Conservation (phyloP, 2,329 filamentous ascomycete species). For the Phaeosphaeriaceae sp. region DNA sequence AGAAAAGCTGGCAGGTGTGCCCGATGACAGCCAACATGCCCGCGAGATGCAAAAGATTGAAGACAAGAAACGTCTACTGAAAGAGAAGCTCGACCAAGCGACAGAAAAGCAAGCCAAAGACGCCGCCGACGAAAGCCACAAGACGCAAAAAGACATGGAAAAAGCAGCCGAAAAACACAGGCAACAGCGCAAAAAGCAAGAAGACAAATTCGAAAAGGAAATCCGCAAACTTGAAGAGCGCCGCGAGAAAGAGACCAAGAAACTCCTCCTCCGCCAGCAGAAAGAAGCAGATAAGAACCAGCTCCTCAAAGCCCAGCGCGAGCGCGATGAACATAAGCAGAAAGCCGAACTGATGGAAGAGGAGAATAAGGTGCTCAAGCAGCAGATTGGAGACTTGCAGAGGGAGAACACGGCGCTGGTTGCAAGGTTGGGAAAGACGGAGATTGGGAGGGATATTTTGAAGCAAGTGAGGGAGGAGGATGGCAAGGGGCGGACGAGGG, state of each 20-base stretch:
- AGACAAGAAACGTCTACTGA: constrained; percentile 63
- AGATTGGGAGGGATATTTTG: constrained; percentile 43
- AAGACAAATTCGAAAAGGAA: constrained; percentile 51
- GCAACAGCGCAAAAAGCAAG: constrained; percentile 57
- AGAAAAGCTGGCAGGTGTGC: constrained; percentile 23
- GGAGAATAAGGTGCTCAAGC: constrained; percentile 59
- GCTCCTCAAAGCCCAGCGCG: constrained; percentile 55
- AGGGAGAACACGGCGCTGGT: constrained; percentile 63
- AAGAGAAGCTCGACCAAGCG: constrained; percentile 67
- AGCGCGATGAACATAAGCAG: constrained; percentile 55
- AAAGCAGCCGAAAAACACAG: constrained; percentile 71
- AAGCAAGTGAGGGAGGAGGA: constrained; percentile 39
- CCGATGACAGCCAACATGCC: constrained; percentile 39
- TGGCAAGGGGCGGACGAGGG: constrained; percentile 27
- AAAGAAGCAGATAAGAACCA: constrained; percentile 65
- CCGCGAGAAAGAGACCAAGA: constrained; percentile 68
- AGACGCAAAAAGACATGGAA: constrained; percentile 59
- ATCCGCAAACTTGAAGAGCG: constrained; percentile 71
- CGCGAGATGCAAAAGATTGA: constrained; percentile 69
- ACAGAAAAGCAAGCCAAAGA: constrained; percentile 58
- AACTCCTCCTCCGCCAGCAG: constrained; percentile 68
- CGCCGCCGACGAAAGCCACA: constrained; percentile 34
- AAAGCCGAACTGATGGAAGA: constrained; percentile 55
- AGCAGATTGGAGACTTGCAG: constrained; percentile 63
- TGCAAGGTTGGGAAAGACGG: constrained; percentile 51